Percentiles rank a stretch among this genome's conserved stretches.
Evolutionary conservation across 106 monocot species (phyloP).

Genomic region (Hemerocallis citrina): DNA sequence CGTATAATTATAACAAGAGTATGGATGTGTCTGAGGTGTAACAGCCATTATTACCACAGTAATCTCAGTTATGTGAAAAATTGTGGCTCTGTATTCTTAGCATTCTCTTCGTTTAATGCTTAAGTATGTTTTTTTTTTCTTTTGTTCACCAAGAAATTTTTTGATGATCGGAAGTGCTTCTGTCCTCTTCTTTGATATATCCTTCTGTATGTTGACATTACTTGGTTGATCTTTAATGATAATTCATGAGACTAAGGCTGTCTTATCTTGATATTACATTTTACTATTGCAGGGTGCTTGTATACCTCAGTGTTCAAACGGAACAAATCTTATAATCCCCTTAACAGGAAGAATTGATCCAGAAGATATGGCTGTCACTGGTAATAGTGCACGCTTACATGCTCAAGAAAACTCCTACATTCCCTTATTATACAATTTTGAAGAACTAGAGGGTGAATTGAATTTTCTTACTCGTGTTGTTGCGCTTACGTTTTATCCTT

Average conservation of each 20-base stretch:
- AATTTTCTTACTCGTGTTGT: constrained; percentile 89
- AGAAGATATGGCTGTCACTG: constrained; percentile 80
- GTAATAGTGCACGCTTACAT: constrained; percentile 59
- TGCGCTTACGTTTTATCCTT: constrained; percentile 91
- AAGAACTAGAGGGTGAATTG: constrained; percentile 93
- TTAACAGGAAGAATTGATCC: constrained; percentile 64
- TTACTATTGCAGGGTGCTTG: constrained; percentile 60
- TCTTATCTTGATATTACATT: background rate
- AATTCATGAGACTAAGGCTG: no score
- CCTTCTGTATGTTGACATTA: no score
- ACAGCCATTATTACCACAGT: no score
- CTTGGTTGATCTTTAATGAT: no score
- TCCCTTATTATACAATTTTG: constrained; percentile 81
- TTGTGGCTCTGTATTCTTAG: background rate
- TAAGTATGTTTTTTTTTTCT: background rate
- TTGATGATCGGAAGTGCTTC: background rate
- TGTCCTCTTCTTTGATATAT: no score
- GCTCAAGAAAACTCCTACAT: constrained; percentile 46
- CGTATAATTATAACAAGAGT: no score
- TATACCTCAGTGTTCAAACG: constrained; percentile 75
- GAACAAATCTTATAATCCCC: constrained; percentile 80
- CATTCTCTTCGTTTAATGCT: background rate
- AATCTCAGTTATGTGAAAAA: no score
- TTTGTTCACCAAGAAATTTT: background rate
- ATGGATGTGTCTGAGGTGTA: no score